These are phyloP conservation scores for Metschnikowia continentalis DNA, from an alignment of 805 yeast genomes.

Conservation along the genomic window DNA sequence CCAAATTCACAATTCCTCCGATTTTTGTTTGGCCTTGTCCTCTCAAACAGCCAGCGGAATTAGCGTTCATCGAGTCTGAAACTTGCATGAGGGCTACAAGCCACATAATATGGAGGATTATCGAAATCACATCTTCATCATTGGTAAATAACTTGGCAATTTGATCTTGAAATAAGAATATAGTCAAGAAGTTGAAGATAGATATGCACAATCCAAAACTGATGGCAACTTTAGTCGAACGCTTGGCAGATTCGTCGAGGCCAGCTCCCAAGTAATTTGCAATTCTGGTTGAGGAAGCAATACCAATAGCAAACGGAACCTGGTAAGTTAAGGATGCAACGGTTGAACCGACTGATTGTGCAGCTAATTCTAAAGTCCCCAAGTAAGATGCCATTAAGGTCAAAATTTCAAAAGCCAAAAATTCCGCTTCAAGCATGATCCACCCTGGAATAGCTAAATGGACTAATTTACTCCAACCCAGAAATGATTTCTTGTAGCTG, in stretches of 20 bases:
- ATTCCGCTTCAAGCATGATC: conserved; percentile 58
- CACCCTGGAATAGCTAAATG: conserved; percentile 51
- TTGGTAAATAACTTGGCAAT: conserved; percentile 50
- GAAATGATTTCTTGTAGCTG: conserved; percentile 35
- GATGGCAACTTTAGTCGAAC: conserved; percentile 34
- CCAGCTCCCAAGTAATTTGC: conserved; percentile 55
- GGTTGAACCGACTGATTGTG: conserved; percentile 47
- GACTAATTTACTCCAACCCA: conserved; percentile 43
- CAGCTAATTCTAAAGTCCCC: conserved; percentile 51
- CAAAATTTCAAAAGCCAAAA: conserved; percentile 54
- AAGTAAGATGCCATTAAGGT: conserved; percentile 52
- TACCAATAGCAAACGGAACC: conserved; percentile 55
- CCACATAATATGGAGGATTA: conserved; percentile 53
- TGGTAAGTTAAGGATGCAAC: conserved; percentile 45
- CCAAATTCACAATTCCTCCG: conserved; percentile 54
- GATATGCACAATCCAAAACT: conserved; percentile 35
- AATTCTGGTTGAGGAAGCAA: conserved; percentile 55
- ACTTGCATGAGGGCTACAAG: conserved; percentile 66
- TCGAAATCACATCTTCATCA: conserved; percentile 52
- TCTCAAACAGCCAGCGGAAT: conserved; percentile 70
- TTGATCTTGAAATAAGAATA: conserved; percentile 29
- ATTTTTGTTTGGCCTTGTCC: conserved; percentile 74
- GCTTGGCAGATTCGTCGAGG: conserved; percentile 31
- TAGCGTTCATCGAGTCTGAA: conserved; percentile 64
- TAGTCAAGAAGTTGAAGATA: conserved; percentile 26